Base-by-base conservation (phyloP, 306 rosid species). In the Gastrolobium villosum region DNA sequence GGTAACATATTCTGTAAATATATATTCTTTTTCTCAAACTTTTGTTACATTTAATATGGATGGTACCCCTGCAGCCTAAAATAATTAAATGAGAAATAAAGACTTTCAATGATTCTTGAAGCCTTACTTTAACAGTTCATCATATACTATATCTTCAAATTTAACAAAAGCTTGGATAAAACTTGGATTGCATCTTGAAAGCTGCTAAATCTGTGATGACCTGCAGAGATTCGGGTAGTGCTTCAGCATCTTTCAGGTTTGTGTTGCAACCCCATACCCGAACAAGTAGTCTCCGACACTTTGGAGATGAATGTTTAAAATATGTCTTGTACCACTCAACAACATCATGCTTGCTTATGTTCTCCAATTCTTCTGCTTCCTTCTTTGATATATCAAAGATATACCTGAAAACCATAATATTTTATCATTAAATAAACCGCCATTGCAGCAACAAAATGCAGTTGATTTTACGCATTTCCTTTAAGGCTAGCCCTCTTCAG, bases 231-330 rank as follows among this genome's bases (percentile, higher is more conserved):
- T 85, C 60, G 0, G 81, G 7, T 6, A 2, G 79, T 49, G 81
- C 76, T 80, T 82, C 89, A 9, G 83, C 89, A 32, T 88, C 96
- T 80, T 83, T 87, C 79, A 76, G 3, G 75, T 92, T 57, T 6
- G 97, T 82, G 85, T 87, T 86, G 89, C 98, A 89, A 81, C 99
- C 99, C 99, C 99, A 95, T 69, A 95, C 82, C 52, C 97, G 89
- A 66, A 91, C 72, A 0, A 87, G 84, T 2, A 95, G 94, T 53
- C 91, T 83, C 48, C 99, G 84, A 78, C 98, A 92, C 63, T 84
- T 89, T 2, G 94, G 90, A 62, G 99, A 92, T 3, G 96, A 66
- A 7, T 41, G 85, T 59, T 84, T 90, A 49, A 95, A n/a, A 78
- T 95, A 95, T 5, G 70, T 83, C 70, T 63, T 87, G 86, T 89